Base-by-base conservation (phyloP, 208 protist genomes). In the Kentomonas sorsogonicus region DNA sequence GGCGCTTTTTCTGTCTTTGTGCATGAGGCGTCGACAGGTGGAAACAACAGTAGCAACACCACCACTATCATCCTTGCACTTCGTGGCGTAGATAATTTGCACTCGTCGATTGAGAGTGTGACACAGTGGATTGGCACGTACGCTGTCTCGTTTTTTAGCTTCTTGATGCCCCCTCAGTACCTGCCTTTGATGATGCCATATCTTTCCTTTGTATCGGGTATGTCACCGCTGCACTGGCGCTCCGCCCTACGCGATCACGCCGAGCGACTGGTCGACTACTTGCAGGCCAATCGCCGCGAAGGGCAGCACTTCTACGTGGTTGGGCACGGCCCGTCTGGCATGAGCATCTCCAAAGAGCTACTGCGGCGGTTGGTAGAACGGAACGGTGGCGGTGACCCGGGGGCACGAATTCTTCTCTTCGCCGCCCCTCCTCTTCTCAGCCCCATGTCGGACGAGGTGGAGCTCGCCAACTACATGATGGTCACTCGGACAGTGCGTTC, bases 41-140 rank as follows among this genome's bases (percentile, higher is more conserved):
- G n/a, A n/a, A n/a, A n/a, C n/a, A n/a, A n/a, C n/a, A n/a, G n/a
- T n/a, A n/a, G n/a, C n/a, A n/a, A 29, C 27, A 30, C 56, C 27
- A 74, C 66, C 63, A 77, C 54, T 6, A 79, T 65, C 43, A 55
- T 90, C 34, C 15, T 90, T 25, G 48, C 77, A 7, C 44, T 82
- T 26, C 65, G 78, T 18, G 51, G 65, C 13, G 61, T 66, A 22
- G 45, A 6, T n/a, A 46, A 76, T 25, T 5, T 79, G 18, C 58
- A 74, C 40, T 23, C 63, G 16, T 16, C 64, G 40, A 86, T 87
- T 20, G 72, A 79, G 38, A 68, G 65, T 15, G 74, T 78, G 60
- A 72, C 60, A 1, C 77, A 80, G 67, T 87, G 77, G 71, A 72
- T 87, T 39, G 63, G 86, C 57, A 40, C 50, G 31, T 68, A 80